A percentile compares a stretch with the other conserved stretches of the same genome.
These are phyloP conservation scores for Cicer yamashitae DNA, from an alignment of 306 rosid genomes.

Conservation along the genomic window DNA sequence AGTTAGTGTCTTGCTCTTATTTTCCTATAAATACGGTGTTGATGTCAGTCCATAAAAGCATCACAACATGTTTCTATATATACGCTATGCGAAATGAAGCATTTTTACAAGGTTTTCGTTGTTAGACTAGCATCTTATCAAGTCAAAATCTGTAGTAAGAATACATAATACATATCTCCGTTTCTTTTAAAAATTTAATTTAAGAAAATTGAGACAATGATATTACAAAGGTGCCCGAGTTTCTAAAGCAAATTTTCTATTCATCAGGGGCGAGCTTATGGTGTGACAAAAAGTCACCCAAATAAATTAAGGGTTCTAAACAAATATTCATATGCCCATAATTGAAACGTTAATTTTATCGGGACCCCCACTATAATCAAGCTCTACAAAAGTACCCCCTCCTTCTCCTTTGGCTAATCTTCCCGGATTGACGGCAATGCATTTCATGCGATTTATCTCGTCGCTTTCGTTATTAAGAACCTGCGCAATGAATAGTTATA, in stretches of 20 bases:
- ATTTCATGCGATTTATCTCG: constrained; percentile 53
- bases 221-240: neutral
- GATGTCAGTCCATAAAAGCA: too few relatives aligned
- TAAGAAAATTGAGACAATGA: neutral
- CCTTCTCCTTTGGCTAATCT: constrained; percentile 95
- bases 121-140: neutral
- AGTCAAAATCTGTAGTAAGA: neutral
- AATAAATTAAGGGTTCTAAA: constrained; percentile 14
- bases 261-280: constrained; percentile 25
- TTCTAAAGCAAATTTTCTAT: neutral
- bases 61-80: too few relatives aligned
- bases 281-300: constrained; percentile 17
- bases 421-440: constrained; percentile 90
- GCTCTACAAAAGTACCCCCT: constrained; percentile 92
- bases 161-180: neutral
- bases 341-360: constrained; percentile 62
- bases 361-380: constrained; percentile 65
- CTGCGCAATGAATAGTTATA: constrained; percentile 47
- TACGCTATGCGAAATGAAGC: neutral
- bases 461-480: constrained; percentile 64
- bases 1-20: too few relatives aligned
- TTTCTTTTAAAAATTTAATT: neutral
- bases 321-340: constrained; percentile 65
- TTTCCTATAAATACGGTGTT: too few relatives aligned
- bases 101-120: neutral